phyloP scores from a whole-genome alignment of 768 basidiomycete genomes.

The Agaricus subrufescens region DNA sequence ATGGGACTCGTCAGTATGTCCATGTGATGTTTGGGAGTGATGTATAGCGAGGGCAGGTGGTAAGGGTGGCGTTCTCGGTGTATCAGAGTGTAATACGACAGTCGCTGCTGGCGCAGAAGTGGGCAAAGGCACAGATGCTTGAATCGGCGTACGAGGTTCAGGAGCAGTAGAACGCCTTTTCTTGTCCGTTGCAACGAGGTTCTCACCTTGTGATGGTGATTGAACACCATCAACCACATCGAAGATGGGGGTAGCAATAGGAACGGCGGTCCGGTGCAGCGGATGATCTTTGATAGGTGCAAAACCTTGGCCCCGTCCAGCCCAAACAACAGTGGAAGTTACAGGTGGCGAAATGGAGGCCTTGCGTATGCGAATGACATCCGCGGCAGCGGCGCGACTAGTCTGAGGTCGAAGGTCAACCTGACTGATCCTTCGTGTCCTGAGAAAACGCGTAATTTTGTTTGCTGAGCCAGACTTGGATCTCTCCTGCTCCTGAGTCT shows the following conservation, averaged over 20 bases:
- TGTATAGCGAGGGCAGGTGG: constrained; percentile 1
- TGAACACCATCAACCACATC: not conserved
- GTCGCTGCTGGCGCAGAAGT: not conserved
- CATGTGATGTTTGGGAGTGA: constrained; percentile 8
- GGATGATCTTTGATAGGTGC: constrained; percentile 12
- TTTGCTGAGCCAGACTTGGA: constrained; percentile 4
- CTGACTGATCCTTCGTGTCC: constrained; percentile 3
- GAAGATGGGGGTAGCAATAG: not conserved
- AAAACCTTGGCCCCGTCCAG: constrained; percentile 8
- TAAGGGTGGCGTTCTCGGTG: not conserved
- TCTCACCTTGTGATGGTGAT: not conserved
- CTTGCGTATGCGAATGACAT: constrained; percentile 15
- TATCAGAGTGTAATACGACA: not conserved
- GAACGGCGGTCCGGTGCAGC: constrained; percentile 8
- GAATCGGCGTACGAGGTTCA: not conserved
- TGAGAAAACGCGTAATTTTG: constrained; percentile 13
- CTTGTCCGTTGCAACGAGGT: not conserved
- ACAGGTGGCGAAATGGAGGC: constrained; percentile 21
- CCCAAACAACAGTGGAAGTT: constrained; percentile 16
- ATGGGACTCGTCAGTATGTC: constrained; percentile 7
- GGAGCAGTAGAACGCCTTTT: not conserved
- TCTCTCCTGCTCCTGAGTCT: not conserved
- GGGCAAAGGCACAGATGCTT: not conserved
- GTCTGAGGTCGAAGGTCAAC: not conserved
- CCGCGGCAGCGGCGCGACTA: constrained; percentile 1